Evolutionary conservation across 805 yeast genomes (phyloP).

Genomic region (Isabelozyma pseudorhagii): DNA sequence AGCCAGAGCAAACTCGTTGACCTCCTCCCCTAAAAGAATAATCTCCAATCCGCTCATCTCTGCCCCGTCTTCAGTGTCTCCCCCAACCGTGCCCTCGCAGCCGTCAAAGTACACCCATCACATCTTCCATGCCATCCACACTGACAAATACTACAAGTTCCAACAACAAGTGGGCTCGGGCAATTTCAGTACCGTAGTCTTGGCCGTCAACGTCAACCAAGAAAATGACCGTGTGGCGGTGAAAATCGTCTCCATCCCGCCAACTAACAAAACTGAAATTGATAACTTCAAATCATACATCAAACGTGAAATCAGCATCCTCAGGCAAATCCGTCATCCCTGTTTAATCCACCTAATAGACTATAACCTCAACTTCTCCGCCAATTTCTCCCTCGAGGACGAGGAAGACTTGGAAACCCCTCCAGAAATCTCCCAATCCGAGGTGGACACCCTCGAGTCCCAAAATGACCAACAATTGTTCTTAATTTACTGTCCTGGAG

Average conservation of each 20-base stretch:
- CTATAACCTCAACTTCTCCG: slow-evolving; percentile 30
- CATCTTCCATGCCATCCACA: slow-evolving; percentile 4
- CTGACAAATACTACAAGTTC: slow-evolving; percentile 7
- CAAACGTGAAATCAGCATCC: slow-evolving; percentile 66
- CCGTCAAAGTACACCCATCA: slow-evolving; percentile 4
- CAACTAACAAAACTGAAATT: slow-evolving; percentile 17
- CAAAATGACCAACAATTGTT: slow-evolving; percentile 47
- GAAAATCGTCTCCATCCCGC: slow-evolving; percentile 53
- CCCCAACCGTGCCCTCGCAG: slow-evolving; percentile 1
- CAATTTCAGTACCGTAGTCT: slow-evolving; percentile 62
- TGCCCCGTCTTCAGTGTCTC: slow-evolving; percentile 2
- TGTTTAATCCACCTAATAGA: slow-evolving; percentile 64
- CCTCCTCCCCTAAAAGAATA: slow-evolving; percentile 12
- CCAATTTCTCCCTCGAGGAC: slow-evolving; percentile 15
- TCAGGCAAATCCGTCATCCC: slow-evolving; percentile 59
- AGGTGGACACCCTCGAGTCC: slow-evolving; percentile 8
- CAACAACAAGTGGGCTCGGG: slow-evolving; percentile 56
- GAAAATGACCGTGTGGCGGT: slow-evolving; percentile 53
- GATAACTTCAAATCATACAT: slow-evolving; percentile 35
- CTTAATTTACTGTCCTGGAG: slow-evolving; percentile 78
- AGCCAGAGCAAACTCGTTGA: slow-evolving; percentile 14
- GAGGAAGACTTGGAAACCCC: slow-evolving; percentile 4
- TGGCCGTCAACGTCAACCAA: slow-evolving; percentile 33
- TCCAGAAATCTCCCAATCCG: slow-evolving; percentile 2
- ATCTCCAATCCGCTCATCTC: slow-evolving; percentile 19